Evolutionary conservation across 257 asterid genomes (phyloP), one percentile per base, ranked within the genome.

Genomic region (Nicotiana knightiana): DNA sequence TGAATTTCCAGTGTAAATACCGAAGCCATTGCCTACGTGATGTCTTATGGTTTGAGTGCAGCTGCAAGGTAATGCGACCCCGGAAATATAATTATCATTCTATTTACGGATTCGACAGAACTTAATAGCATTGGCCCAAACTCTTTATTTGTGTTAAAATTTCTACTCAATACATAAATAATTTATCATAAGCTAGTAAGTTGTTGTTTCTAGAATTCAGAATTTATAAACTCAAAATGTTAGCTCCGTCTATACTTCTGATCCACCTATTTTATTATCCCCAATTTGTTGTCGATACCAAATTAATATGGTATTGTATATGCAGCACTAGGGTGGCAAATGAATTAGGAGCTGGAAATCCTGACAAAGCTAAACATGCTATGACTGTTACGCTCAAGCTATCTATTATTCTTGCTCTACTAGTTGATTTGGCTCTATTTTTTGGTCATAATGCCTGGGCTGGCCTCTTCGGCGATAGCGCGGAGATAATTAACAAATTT

Each of bases 311-410:
- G 30, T 35, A 35, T 37, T 21, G 24, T 51, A 62, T 64, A 28
- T 86, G 86, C 94, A 95, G 97, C 89, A 90, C 96, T 0, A 88
- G 97, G 86, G 98, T 93, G 81, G 89, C 97, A 15, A 92, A 95
- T 65, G 97, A 91, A 89, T 59, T 95, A 16, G 97, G 97, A 35
- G 91, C 93, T 1, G 97, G 94, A 48, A 83, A 90, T 58, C 90
- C 94, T 0, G 79, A 62, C 12, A 68, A 82, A 82, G 98, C 98
- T 1, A 93, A 85, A 85, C 92, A 84, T 6, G 96, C 95, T 24
- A 86, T 88, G 96, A 58, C 9, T 4, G 97, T 93, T 51, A 79
- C 93, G 30, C 90, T 95, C 35, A 92, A 89, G 76, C 84, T 92
- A 7, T 85, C 90, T n/a, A 39, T 87, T 46, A 6, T 90, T 33